phyloP scores from a whole-genome alignment of 148 eudicot species.

The Spergularia bocconei region DNA sequence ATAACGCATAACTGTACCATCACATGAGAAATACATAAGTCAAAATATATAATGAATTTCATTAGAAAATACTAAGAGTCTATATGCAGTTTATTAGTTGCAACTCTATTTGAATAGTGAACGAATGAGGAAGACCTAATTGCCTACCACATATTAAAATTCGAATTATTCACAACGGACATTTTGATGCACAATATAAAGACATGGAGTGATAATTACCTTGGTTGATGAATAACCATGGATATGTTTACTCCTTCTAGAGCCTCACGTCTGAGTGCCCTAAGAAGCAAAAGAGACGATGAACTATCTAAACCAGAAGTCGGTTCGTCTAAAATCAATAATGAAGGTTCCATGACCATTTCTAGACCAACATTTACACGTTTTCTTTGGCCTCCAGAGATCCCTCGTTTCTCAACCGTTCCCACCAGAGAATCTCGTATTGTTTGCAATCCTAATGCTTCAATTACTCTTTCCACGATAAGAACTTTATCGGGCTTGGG shows the following conservation, averaged over 20 bases:
- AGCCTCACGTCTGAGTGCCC: slow-evolving; percentile 91
- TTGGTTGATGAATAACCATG: slow-evolving; percentile 97
- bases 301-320: slow-evolving; percentile 97
- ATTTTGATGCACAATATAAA: too few relatives aligned
- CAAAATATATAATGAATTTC: neutral
- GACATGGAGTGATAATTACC: slow-evolving; percentile 36
- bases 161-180: too few relatives aligned
- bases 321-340: slow-evolving; percentile 89
- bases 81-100: too few relatives aligned
- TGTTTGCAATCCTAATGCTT: slow-evolving; percentile 71
- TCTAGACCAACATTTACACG: slow-evolving; percentile 89
- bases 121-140: too few relatives aligned
- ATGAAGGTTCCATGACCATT: slow-evolving; percentile 96
- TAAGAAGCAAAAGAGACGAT: slow-evolving; percentile 79
- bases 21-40: slow-evolving; percentile 6
- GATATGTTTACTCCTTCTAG: slow-evolving; percentile 92
- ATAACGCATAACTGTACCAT: slow-evolving; percentile 65
- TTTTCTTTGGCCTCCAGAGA: slow-evolving; percentile 93
- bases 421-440: slow-evolving; percentile 88
- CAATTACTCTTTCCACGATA: slow-evolving; percentile 84
- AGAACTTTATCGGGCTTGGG: slow-evolving; percentile 86
- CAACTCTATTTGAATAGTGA: too few relatives aligned
- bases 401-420: slow-evolving; percentile 87
- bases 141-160: too few relatives aligned
- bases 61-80: too few relatives aligned